Percentiles rank a stretch among this genome's conserved stretches.
phyloP scores from a whole-genome alignment of 495 filamentous ascomycete genomes.

The Neurospora cerealis region DNA sequence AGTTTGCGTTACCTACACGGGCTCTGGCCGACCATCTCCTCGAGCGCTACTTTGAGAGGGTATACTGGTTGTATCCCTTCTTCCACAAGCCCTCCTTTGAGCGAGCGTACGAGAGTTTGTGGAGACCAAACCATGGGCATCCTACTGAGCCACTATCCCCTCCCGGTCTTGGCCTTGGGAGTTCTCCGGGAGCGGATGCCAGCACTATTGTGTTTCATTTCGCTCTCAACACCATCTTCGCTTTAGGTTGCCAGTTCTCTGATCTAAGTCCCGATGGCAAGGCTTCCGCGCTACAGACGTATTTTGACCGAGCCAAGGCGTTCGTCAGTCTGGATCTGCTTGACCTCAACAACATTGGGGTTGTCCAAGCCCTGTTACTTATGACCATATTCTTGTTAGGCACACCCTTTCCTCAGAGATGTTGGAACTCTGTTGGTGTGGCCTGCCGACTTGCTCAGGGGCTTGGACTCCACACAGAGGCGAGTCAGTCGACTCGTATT shows the following conservation, averaged over 20 bases:
- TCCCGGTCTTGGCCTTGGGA: slow-evolving; percentile 29
- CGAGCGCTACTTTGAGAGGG: slow-evolving; percentile 29
- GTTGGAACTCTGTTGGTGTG: slow-evolving; percentile 39
- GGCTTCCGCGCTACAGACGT: slow-evolving; percentile 27
- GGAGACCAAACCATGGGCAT: slow-evolving; percentile 21
- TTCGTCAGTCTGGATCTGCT: slow-evolving; percentile 37
- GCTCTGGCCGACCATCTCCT: slow-evolving; percentile 36
- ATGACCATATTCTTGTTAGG: slow-evolving; percentile 35
- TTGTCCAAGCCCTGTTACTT: slow-evolving; percentile 38
- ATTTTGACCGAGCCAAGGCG: slow-evolving; percentile 35
- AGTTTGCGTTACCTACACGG: slow-evolving; percentile 29
- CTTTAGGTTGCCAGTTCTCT: slow-evolving; percentile 34
- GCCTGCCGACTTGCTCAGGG: slow-evolving; percentile 39
- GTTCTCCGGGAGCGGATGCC: slow-evolving; percentile 26
- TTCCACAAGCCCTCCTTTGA: slow-evolving; percentile 37
- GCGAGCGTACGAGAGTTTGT: slow-evolving; percentile 33
- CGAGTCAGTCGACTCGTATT: slow-evolving; percentile 12
- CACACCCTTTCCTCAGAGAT: slow-evolving; percentile 34
- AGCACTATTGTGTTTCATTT: slow-evolving; percentile 35
- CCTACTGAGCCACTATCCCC: not conserved
- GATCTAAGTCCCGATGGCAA: slow-evolving; percentile 29
- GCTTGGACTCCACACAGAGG: slow-evolving; percentile 35
- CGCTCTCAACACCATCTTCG: slow-evolving; percentile 38
- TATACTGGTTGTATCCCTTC: slow-evolving; percentile 36
- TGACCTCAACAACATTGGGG: slow-evolving; percentile 32